Base-by-base conservation (phyloP, 306 rosid genomes). In the Luffa aegyptiaca region DNA sequence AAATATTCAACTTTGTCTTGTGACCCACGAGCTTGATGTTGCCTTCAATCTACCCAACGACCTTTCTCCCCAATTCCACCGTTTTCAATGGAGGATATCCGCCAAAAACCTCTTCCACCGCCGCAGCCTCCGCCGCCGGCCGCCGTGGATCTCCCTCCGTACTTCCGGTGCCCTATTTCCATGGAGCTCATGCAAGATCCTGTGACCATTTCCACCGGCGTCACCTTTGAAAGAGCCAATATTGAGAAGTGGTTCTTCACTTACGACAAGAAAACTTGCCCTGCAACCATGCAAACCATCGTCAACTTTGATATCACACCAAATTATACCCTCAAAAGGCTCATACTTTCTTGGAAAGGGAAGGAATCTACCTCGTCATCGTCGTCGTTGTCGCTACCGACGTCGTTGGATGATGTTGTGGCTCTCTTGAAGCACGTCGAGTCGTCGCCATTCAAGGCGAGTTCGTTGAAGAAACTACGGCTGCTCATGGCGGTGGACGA, bases 101-200 rank as follows among this genome's bases (percentile, higher is more conserved):
- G 21, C 35, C 37, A 18, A 80, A 21, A 33, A 36, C 46, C 41
- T 46, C 18, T 0, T 12, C 49, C 49, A 3, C 73, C 49, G 1
- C 31, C 31, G 6, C 46, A 17, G 0, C 48, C 31, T 7, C 46
- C 45, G 1, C 12, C 12, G 1, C 14, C 69, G 20, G 48, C 71
- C 7, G 62, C 58, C 46, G 80, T 82, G 86, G 86, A 86, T 55
- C 66, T 82, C 65, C 76, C 76, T 4, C 88, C 89, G 0, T 81
- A 86, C 58, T 88, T 88, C 80, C 78, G 84, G 26, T 88, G 92
- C 78, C 92, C 92, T 12, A 88, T 88, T 68, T 85, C 92, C 44
- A 81, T 81, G 84, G 92, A 86, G 81, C 42, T 86, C 26, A 86
- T 88, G 92, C 79, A 75, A 26, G 90, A 88, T 0, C 90, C 90